Percentiles rank a stretch among this genome's conserved stretches.
phyloP scores from a whole-genome alignment of 345 rosid genomes.

The Nasturtium officinale region DNA sequence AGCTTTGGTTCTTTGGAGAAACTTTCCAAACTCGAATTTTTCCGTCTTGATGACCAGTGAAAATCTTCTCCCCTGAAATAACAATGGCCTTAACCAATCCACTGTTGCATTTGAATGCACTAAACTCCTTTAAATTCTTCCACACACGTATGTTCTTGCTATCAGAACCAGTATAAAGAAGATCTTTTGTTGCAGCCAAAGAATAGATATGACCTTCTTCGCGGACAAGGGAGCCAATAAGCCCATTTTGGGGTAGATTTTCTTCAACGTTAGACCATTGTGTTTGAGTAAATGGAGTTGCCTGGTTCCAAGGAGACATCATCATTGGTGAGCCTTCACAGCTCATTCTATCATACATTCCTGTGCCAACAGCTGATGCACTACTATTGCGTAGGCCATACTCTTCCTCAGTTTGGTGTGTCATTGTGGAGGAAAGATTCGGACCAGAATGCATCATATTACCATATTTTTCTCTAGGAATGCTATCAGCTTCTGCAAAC shows the following conservation, averaged over 20 bases:
- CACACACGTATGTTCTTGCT: slow-evolving; percentile 97
- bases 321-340: slow-evolving; percentile 89
- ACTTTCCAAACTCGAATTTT: slow-evolving; percentile 92
- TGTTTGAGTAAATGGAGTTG: slow-evolving; percentile 53
- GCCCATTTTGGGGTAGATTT: slow-evolving; percentile 55
- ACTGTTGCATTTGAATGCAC: slow-evolving; percentile 88
- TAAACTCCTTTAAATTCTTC: slow-evolving; percentile 83
- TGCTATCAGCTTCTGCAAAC: slow-evolving; percentile 46
- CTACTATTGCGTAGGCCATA: slow-evolving; percentile 65
- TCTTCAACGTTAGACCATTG: slow-evolving; percentile 56
- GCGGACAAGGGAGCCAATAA: slow-evolving; percentile 84
- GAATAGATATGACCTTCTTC: slow-evolving; percentile 98
- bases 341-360: slow-evolving; percentile 65
- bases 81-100: slow-evolving; percentile 93
- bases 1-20: slow-evolving; percentile 61
- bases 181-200: slow-evolving; percentile 77
- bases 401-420: slow-evolving; percentile 50
- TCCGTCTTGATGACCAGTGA: slow-evolving; percentile 95
- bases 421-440: slow-evolving; percentile 44
- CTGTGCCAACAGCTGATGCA: slow-evolving; percentile 60
- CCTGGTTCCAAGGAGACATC: slow-evolving; percentile 98
- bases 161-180: slow-evolving; percentile 93
- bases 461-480: slow-evolving; percentile 39
- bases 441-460: slow-evolving; percentile 50
- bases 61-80: slow-evolving; percentile 74